Percentiles rank a stretch among this genome's conserved stretches.
Evolutionary conservation across 225 moss, liverwort and hornwort genomes (phyloP).

Genomic region (Rhytidiadelphus loreus): DNA sequence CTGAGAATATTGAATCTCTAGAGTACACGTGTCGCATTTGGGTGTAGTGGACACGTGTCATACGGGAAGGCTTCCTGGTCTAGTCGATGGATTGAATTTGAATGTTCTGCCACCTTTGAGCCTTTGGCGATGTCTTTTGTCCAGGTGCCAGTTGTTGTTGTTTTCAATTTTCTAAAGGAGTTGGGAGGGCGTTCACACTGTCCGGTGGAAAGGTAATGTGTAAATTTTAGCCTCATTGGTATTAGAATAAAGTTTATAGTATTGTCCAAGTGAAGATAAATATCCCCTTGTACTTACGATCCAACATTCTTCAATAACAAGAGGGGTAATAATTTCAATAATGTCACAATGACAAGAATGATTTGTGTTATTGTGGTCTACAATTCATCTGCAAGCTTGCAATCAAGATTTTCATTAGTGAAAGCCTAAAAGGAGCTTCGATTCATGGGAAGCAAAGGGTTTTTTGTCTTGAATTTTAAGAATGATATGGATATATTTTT

Average conservation of each 20-base stretch:
- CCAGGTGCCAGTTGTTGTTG: not conserved
- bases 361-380: too few relatives aligned
- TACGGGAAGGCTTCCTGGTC: not conserved
- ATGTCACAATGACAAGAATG: not conserved
- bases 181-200: not conserved
- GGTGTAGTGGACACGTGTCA: not conserved
- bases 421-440: not conserved
- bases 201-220: too few relatives aligned
- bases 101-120: not conserved
- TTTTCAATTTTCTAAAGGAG: not conserved
- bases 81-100: not conserved
- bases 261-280: not conserved
- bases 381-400: rapidly evolving
- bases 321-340: too few relatives aligned
- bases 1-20: not conserved
- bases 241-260: too few relatives aligned
- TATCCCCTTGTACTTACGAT: rapidly evolving
- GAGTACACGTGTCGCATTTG: not conserved
- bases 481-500: too few relatives aligned
- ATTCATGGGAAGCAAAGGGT: rapidly evolving
- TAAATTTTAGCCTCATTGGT: rapidly evolving
- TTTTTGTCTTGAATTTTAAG: not conserved
- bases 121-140: not conserved
- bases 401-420: not conserved
- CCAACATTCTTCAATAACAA: not conserved